phyloP scores from a whole-genome alignment of 352 stramenopile species.

The Thraustochytrium aureum region DNA sequence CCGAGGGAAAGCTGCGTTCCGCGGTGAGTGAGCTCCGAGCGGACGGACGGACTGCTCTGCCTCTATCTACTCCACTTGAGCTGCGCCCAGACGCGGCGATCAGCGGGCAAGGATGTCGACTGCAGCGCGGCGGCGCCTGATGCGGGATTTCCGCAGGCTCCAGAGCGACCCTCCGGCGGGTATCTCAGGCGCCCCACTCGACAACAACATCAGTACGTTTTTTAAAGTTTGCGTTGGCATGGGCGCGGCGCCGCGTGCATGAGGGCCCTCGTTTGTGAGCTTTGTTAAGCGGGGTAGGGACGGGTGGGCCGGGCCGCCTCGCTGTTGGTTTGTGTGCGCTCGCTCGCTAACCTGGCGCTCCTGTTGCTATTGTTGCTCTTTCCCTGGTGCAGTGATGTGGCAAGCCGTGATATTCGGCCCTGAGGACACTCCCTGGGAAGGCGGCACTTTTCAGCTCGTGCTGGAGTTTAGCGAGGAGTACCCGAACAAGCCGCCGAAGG shows the following conservation, averaged over 20 bases:
- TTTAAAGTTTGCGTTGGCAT: not conserved
- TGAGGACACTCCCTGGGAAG: constrained; percentile 98
- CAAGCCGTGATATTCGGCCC: constrained; percentile 87
- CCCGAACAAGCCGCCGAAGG: constrained; percentile 97
- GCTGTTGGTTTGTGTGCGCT: no score
- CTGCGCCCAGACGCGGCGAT: no score
- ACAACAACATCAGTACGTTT: constrained; percentile 95
- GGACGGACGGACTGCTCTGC: no score
- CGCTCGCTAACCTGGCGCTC: no score
- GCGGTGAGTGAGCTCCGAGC: no score
- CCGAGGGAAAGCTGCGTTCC: no score
- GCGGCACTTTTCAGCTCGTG: constrained; percentile 78
- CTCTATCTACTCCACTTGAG: no score
- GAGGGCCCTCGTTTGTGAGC: no score
- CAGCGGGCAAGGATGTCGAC: constrained; percentile 49
- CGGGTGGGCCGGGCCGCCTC: no score
- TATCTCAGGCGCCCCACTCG: constrained; percentile 95
- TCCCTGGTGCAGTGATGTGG: constrained; percentile 59
- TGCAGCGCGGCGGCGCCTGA: constrained; percentile 82
- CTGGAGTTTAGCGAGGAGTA: constrained; percentile 99
- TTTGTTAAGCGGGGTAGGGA: no score
- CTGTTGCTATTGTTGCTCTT: no score
- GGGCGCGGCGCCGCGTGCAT: no score
- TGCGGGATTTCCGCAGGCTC: constrained; percentile 96
- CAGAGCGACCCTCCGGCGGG: constrained; percentile 97